Evolutionary conservation across 306 rosid species (phyloP), one percentile per base, ranked within the genome.

Genomic region (Erythrophleum fordii): DNA sequence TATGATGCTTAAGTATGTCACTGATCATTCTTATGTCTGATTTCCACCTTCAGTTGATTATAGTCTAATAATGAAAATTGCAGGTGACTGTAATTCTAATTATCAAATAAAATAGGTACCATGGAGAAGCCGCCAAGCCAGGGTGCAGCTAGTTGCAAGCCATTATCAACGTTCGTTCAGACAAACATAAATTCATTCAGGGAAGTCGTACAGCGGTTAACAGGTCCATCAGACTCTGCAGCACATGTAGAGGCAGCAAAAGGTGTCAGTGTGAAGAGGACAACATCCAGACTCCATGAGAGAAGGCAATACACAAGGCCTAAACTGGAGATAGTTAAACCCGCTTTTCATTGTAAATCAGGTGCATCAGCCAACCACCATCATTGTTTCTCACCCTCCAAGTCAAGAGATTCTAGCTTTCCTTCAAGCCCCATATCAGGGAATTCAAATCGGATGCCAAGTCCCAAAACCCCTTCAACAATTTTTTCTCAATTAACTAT

Each of bases 291-390:
- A 82, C 94, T 92, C 37, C 97, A 92, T 42, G 98, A 94, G 56
- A 88, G 98, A 82, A 90, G 95, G 53, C 90, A 91, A 39, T 86
- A 46, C 87, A 86, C 88, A 70, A 92, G 90, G 83, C 97, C 97
- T 28, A 92, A 90, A 78, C 92, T 94, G 41, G 94, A 92, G 85
- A 94, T 94, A 64, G 90, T 87, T 14, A 92, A 92, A 79, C 96
- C 97, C 3, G 20, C 53, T 78, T 56, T 77, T 58, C 84, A 75
- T 16, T 75, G 64, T 48, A 88, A 85, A 69, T 31, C 78, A 26
- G 53, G 69, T 22, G 49, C 85, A 42, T 79, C 85, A 18, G 5
- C 64, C 7, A 77, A 72, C 22, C 23, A 75, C 5, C 45, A 35
- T 23, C 61, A 20, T 26, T 4, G 53, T 62, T 22, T 46, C 10